These are phyloP conservation scores for Saccharomycopsis javanensis DNA, from an alignment of 805 yeast species.

Conservation along the genomic window DNA sequence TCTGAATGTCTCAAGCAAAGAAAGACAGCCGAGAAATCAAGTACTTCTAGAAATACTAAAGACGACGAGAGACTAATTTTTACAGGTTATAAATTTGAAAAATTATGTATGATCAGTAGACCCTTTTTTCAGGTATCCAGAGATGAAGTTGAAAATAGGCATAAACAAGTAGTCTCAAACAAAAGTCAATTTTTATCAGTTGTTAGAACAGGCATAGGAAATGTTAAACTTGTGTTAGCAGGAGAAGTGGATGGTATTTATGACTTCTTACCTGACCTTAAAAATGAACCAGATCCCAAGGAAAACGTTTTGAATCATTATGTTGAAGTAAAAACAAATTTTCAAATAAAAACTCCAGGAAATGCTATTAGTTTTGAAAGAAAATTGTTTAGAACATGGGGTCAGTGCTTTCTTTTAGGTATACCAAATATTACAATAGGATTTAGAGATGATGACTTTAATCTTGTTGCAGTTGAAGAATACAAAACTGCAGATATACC, in stretches of 20 bases:
- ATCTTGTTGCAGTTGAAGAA: slow-evolving; percentile 63
- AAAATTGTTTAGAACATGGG: slow-evolving; percentile 79
- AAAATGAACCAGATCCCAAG: slow-evolving; percentile 22
- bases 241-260: slow-evolving; percentile 91
- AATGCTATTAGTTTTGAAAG: slow-evolving; percentile 61
- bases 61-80: slow-evolving; percentile 38
- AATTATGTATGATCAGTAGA: slow-evolving; percentile 58
- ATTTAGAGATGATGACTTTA: slow-evolving; percentile 64
- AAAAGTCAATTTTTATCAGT: slow-evolving; percentile 72
- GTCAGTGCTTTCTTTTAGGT: slow-evolving; percentile 85
- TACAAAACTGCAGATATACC: slow-evolving; percentile 76
- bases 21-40: not conserved
- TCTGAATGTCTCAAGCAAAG: slow-evolving; percentile 1
- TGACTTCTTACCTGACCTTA: slow-evolving; percentile 55
- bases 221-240: slow-evolving; percentile 55
- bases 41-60: slow-evolving; percentile 8
- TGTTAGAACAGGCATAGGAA: slow-evolving; percentile 80
- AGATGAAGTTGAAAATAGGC: slow-evolving; percentile 55
- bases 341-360: slow-evolving; percentile 42
- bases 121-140: slow-evolving; percentile 70
- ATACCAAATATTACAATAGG: slow-evolving; percentile 77
- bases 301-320: slow-evolving; percentile 57
- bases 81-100: slow-evolving; percentile 81
- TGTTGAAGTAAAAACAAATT: slow-evolving; percentile 72
- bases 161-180: slow-evolving; percentile 50